phyloP scores from a whole-genome alignment of 495 filamentous ascomycete genomes.

The Parathielavia hyrcaniae region DNA sequence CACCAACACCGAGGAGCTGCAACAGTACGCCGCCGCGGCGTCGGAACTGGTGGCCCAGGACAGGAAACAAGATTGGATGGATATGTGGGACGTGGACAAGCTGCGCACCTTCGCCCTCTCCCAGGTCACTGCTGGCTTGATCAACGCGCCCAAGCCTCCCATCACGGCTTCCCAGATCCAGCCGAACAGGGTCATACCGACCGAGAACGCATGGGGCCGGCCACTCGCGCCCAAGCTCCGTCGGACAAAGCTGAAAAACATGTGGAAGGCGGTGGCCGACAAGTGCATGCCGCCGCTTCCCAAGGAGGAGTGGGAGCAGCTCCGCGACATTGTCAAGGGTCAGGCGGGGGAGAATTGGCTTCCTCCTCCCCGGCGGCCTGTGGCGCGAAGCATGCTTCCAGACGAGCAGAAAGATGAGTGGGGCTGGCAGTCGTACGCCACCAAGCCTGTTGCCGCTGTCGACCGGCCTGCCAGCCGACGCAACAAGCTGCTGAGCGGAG shows the following conservation, averaged over 20 bases:
- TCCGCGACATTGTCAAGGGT: slow-evolving; percentile 56
- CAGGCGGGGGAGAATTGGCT: slow-evolving; percentile 37
- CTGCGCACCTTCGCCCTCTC: slow-evolving; percentile 29
- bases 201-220: slow-evolving; percentile 57
- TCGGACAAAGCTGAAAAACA: slow-evolving; percentile 53
- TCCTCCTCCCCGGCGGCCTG: slow-evolving; percentile 27
- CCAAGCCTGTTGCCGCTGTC: slow-evolving; percentile 15
- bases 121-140: slow-evolving; percentile 14
- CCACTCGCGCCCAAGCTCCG: slow-evolving; percentile 48
- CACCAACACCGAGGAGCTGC: slow-evolving; percentile 33
- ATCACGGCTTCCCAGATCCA: slow-evolving; percentile 40
- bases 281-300: slow-evolving; percentile 69
- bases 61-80: slow-evolving; percentile 36
- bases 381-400: slow-evolving; percentile 1
- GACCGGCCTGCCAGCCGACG: slow-evolving; percentile 19
- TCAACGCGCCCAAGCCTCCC: slow-evolving; percentile 22
- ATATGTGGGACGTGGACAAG: slow-evolving; percentile 38
- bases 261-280: slow-evolving; percentile 52
- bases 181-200: slow-evolving; percentile 49
- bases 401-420: slow-evolving; percentile 7
- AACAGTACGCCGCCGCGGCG: slow-evolving; percentile 13
- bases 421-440: slow-evolving; percentile 28
- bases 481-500: slow-evolving; percentile 34
- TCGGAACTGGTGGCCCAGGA: not conserved
- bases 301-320: slow-evolving; percentile 53